These are phyloP conservation scores for Pseudomonodictys pantanalensis DNA, from an alignment of 495 filamentous ascomycete species.

Conservation along the genomic window DNA sequence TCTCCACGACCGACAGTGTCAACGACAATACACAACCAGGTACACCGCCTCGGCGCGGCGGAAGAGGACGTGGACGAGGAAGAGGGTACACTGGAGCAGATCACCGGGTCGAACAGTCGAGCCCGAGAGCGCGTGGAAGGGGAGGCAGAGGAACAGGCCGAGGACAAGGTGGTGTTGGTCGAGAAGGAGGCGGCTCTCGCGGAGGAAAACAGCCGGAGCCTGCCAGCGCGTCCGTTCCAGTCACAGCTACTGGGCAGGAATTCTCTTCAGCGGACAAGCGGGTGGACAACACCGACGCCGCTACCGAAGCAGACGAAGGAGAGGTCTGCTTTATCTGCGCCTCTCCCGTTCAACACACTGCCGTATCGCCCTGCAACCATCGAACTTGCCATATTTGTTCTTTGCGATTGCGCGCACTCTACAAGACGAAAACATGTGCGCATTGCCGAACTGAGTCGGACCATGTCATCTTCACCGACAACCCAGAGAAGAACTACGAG, in stretches of 20 bases:
- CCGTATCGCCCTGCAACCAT: slow-evolving; percentile 91
- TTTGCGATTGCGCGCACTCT: slow-evolving; percentile 81
- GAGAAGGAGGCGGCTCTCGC: slow-evolving; percentile 24
- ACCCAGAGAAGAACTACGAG: slow-evolving; percentile 72
- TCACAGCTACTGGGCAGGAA: slow-evolving; percentile 28
- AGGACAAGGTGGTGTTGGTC: slow-evolving; percentile 24
- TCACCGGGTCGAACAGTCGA: slow-evolving; percentile 5
- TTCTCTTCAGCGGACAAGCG: neutral
- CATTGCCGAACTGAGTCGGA: slow-evolving; percentile 85
- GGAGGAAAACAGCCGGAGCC: neutral
- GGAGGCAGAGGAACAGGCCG: slow-evolving; percentile 28
- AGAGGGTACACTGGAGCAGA: slow-evolving; percentile 3
- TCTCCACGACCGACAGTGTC: neutral
- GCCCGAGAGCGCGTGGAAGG: slow-evolving; percentile 31
- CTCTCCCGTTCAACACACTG: slow-evolving; percentile 75
- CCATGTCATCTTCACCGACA: slow-evolving; percentile 88
- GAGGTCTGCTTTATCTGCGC: slow-evolving; percentile 98
- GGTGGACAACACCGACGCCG: neutral
- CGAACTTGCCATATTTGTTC: slow-evolving; percentile 94
- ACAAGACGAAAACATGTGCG: slow-evolving; percentile 91
- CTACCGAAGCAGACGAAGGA: slow-evolving; percentile 32
- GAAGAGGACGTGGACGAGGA: slow-evolving; percentile 21
- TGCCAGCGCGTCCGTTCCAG: slow-evolving; percentile 26
- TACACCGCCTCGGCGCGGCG: slow-evolving; percentile 20
- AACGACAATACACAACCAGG: slow-evolving; percentile 19